Base-by-base conservation (phyloP, 352 stramenopile genomes). In the Pythium insidiosum region DNA sequence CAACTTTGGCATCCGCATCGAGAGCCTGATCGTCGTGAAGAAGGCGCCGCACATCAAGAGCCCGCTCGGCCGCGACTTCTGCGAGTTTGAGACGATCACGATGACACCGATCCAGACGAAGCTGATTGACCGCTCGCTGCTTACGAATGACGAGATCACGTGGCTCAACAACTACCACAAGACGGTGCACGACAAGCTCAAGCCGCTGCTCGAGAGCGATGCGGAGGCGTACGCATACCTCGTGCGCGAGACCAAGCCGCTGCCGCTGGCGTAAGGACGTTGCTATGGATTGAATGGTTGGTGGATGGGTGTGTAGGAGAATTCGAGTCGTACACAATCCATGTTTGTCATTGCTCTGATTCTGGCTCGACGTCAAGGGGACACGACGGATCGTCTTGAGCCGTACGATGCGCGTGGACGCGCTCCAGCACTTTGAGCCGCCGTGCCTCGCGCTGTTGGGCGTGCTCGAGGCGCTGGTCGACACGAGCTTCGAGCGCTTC, bases 1-100 rank as follows among this genome's bases (percentile, higher is more conserved):
- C 30, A 82, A 94, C 34, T 99, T 98, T 73, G 96, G 97, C 26
- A 98, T 99, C 54, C 93, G 97, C 45, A 99, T 99, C 49, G 97
- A 99, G 64, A 99, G 98, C 55, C 68, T 99, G 15, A 70, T 99
- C 52, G 80, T 98, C 52, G 89, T 88, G 45, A 83, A 95, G 56
- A 90, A 97, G 66, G 73, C 72, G 4, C 21, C 47, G 35, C 60
- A 76, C 38, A 74, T 90, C 51, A 73, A 66, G 53, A 92, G 77
- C 30, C 66, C 68, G 24, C 47, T 84, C 28, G 58, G 81, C 38
- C 47, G 88, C 70, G 68, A 96, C 43, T 99, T 97, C 53, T 93
- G 97, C 40, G 82, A 88, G 55, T 99, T 99, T 64, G 78, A 95
- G 46, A 97, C 88, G 38, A 79, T 99, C 41, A 99, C 97, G 16